Base-by-base conservation (phyloP, 2,329 filamentous ascomycete genomes). In the Colletotrichum camelliae region DNA sequence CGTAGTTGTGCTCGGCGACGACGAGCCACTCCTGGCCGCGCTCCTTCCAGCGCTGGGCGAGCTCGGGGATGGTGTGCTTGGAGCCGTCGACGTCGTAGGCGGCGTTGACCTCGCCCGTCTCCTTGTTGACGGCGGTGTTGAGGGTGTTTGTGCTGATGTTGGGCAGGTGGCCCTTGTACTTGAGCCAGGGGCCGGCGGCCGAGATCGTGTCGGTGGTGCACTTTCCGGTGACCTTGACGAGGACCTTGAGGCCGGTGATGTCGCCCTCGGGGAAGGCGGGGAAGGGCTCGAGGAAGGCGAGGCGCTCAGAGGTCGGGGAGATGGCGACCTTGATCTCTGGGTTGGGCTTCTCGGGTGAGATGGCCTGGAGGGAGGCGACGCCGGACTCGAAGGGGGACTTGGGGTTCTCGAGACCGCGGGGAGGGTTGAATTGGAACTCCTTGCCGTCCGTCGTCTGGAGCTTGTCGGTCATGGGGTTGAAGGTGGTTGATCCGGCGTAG, bases 121-220 rank as follows among this genome's bases (percentile, higher is more conserved):
- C 95, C 58, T 94, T 96, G 85, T 98, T 98, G 83, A 96, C 90
- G 76, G 97, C 97, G 70, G 96, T 97, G 86, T 98, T 98, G 79
- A 99, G 92, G 4, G 97, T 99, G 91, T 99, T 99, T 83, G 95
- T 95, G 80, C 93, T 94, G 85, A 99, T 99, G 89, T 99, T 99
- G 84, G 97, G 95, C 77, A 99, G 92, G 86, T 99, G 97, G 77
- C 97, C 97, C 90, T 98, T 98, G 92, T 98, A 99, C 87, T 98
- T 98, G 80, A 99, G 92, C 96, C 96, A 98, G 18, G 96, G 96
- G 7, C 96, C 96, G 1, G 96, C 96, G 39, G 96, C 96, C 48
- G 96, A 98, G 86, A 99, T 99, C 80, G 97, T 98, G 86, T 99
- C 97, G 58, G 97, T 99, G 73, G 97, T 99, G 90, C 97, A 99